Evolutionary conservation across 768 basidiomycete species (phyloP), one percentile per base, ranked within the genome.

Genomic region (Auricularia sp.): DNA sequence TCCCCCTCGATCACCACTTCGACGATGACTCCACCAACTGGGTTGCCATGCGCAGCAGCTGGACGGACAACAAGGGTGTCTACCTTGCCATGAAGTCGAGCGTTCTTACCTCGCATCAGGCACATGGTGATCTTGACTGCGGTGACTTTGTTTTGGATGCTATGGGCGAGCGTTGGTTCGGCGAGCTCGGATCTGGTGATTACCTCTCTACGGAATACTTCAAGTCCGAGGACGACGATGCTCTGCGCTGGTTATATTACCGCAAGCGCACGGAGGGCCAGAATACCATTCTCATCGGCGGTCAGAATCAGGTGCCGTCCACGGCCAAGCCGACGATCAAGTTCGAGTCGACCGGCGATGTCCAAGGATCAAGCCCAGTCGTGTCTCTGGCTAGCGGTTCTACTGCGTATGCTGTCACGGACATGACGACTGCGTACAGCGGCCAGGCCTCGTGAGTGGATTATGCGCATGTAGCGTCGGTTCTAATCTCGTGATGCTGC

Each of bases 91-190:
- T 93, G 75, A 98, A 98, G 78, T 90, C 89, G 3, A 93, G 96
- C 36, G 82, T 78, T 63, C 79, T 87, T 67, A 83, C 86, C 69
- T 84, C 84, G 29, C 94, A 95, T 74, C 93, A 98, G 77, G 94
- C 93, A 0, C 95, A 97, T 75, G 93, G 93, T 70, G 93, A 98
- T 72, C 83, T 98, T 66, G 97, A 99, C 72, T 84, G 81, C 61
- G 97, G 97, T 67, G 93, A 95, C 76, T 99, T 98, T 70, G 94
- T 98, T 47, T 74, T 98, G 36, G 97, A 99, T 72, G 94, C 93
- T 11, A 79, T 96, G 70, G 95, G 96, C 62, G 83, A 87, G 34
- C 90, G 95, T 60, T 99, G 91, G 92, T 91, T 91, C 61, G 96
- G 97, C 65, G 96, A 98, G 70, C 84, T 93, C 58, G 96, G 97